These are phyloP conservation scores for Rosa multiflora DNA, from an alignment of 306 rosid species.

Conservation along the genomic window DNA sequence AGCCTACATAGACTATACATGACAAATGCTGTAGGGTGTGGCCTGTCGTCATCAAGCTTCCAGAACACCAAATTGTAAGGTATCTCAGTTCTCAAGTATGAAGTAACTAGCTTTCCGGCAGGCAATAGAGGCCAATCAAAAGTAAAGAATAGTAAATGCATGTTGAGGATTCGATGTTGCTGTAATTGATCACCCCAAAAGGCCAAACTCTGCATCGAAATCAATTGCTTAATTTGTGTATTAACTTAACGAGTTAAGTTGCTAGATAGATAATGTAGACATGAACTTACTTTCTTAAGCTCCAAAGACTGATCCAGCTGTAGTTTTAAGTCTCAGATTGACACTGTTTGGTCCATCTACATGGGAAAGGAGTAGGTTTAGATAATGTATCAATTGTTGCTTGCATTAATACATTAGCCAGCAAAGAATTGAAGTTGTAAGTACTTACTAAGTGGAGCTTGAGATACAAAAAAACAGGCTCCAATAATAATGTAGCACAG, in stretches of 20 bases:
- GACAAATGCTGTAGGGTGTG: not conserved
- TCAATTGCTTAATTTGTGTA: slow-evolving; percentile 5
- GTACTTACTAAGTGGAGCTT: slow-evolving; percentile 51
- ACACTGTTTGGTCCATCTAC: slow-evolving; percentile 33
- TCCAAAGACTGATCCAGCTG: slow-evolving; percentile 27
- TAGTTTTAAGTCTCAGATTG: slow-evolving; percentile 32
- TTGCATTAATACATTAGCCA: not conserved
- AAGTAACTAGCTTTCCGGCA: slow-evolving; percentile 16
- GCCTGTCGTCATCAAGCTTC: slow-evolving; percentile 32
- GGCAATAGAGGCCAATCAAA: slow-evolving; percentile 6
- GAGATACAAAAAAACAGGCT: slow-evolving; percentile 77
- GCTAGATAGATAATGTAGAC: not conserved
- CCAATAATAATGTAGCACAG: slow-evolving; percentile 80
- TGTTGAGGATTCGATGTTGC: not conserved
- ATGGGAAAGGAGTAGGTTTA: not conserved
- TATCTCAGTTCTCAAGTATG: not conserved
- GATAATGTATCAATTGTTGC: not conserved
- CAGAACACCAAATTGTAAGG: not conserved
- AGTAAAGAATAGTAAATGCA: not conserved
- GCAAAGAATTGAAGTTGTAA: not conserved
- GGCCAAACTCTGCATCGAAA: slow-evolving; percentile 29
- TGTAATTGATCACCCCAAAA: slow-evolving; percentile 1
- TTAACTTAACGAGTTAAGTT: not conserved
- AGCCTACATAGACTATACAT: not conserved
- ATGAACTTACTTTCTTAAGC: slow-evolving; percentile 38